Base-by-base conservation (phyloP, 495 filamentous ascomycete genomes). In the Podospora comata region DNA sequence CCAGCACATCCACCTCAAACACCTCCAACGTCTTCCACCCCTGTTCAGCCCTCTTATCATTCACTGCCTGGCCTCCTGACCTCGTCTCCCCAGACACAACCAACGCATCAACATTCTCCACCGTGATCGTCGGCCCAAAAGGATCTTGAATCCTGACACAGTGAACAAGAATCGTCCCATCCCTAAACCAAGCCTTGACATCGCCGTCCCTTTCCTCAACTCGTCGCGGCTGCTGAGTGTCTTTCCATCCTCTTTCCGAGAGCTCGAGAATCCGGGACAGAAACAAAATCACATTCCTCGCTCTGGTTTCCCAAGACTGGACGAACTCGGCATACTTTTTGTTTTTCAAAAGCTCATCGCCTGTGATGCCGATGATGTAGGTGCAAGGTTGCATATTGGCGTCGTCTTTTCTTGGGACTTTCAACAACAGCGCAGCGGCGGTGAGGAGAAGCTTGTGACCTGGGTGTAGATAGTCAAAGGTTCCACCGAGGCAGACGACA, bases 371-470 rank as follows among this genome's bases (percentile, higher is more conserved):
- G 48, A 97, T 84, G 59, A 90, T 89, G 72, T 95, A 84, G 18
- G 83, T 85, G 48, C 85, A 19, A 16, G 61, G 82, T 54, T 78
- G 73, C 20, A 70, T 60, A 4, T 75, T 15, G 11, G 67, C 68
- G 1, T 67, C 74, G 1, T 67, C 74, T 4, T 76, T 72, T 3
- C 83, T 79, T 3, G 86, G 84, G 19, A 85, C 76, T 15, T 85
- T 80, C 5, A 94, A 78, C 11, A 92, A 82, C 62, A 97, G 82
- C 4, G 90, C 89, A 9, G 88, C 90, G 72, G 94, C 94, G 7
- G 94, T 94, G 48, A 99, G 82, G 6, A 99, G 86, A 26, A 97
- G 84, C 75, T 97, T 97, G 81, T 99, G 95, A n/a, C 95, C 95
- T 30, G 91, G 86, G 75, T 98, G 95, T 53, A 99, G 86, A 79